These are phyloP conservation scores for Microsporum ferrugineum DNA, from an alignment of 2,329 filamentous ascomycete species.

Conservation along the genomic window DNA sequence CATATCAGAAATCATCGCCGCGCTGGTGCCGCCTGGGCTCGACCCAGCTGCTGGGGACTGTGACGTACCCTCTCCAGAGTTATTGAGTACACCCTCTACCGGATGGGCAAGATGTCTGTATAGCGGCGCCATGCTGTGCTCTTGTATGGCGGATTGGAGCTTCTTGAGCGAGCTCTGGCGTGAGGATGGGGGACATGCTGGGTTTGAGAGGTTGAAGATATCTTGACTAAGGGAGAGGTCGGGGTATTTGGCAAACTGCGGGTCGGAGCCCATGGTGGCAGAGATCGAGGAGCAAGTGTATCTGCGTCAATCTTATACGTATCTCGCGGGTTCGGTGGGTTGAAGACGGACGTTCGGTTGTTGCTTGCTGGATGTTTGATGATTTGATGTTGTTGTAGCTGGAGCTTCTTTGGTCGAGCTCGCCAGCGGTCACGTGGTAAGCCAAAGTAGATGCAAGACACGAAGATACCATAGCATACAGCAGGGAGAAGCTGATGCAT, in stretches of 20 bases:
- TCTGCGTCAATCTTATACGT: neutral
- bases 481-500: too few relatives aligned
- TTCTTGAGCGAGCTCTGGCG: conserved; percentile 49
- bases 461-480: too few relatives aligned
- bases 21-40: conserved; percentile 34
- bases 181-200: conserved; percentile 41
- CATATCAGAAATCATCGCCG: conserved; percentile 56
- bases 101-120: conserved; percentile 56
- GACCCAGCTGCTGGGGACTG: conserved; percentile 37
- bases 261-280: conserved; percentile 46
- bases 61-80: conserved; percentile 52
- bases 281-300: conserved; percentile 7
- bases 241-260: conserved; percentile 54
- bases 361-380: conserved; percentile 15
- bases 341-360: conserved; percentile 7
- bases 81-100: conserved; percentile 66
- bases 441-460: neutral
- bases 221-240: conserved; percentile 54
- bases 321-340: neutral
- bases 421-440: neutral
- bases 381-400: conserved; percentile 17
- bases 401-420: conserved; percentile 4
- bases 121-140: conserved; percentile 56
- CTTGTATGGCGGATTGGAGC: conserved; percentile 52
- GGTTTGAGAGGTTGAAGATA: conserved; percentile 57